Evolutionary conservation across 208 protist genomes (phyloP), one percentile per base, ranked within the genome.

Genomic region (Sergeia podlipaevii): DNA sequence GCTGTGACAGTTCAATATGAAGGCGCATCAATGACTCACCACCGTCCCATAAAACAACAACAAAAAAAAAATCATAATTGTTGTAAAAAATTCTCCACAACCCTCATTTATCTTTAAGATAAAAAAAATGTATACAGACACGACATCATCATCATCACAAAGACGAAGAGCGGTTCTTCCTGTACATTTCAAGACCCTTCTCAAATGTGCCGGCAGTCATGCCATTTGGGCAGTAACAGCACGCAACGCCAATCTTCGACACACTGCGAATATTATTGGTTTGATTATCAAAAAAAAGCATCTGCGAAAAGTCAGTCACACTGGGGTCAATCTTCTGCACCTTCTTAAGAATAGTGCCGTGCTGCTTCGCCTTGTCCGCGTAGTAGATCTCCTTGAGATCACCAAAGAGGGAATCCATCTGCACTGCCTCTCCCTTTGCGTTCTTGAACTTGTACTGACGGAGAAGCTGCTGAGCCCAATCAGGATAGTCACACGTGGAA

Each of bases 261-360:
- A 95, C 91, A 53, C 74, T 60, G 15, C 58, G 33, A 44, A 86
- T 74, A 52, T 97, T 97, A 36, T 92, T 73, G 1, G 30, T 80
- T 50, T 96, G 83, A 51, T 96, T 96, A 49, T 97, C 89, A 66
- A 95, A 97, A 50, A 96, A 97, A 7, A 97, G 51, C 69, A 96
- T 86, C 27, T 95, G 67, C 4, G 61, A 59, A 52, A 89, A 89
- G 30, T 84, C 73, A 4, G 68, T 74, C 28, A 89, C 69, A 18
- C 43, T 72, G 0, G 65, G 44, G 37, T 79, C 58, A 6, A 42
- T 26, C 28, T 70, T 34, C 24, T 50, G 42, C n/a, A 82, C 44
- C 33, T 76, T 64, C 38, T 54, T 2, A 3, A 89, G 62, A 42
- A 58, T 38, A 6, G 65, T 75, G 21, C 65, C 55, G 37, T 91